Percentiles rank a stretch among this genome's conserved stretches.
Conservation (phyloP, 2,329 filamentous ascomycete species). For the Dichotomopilus funicola region DNA sequence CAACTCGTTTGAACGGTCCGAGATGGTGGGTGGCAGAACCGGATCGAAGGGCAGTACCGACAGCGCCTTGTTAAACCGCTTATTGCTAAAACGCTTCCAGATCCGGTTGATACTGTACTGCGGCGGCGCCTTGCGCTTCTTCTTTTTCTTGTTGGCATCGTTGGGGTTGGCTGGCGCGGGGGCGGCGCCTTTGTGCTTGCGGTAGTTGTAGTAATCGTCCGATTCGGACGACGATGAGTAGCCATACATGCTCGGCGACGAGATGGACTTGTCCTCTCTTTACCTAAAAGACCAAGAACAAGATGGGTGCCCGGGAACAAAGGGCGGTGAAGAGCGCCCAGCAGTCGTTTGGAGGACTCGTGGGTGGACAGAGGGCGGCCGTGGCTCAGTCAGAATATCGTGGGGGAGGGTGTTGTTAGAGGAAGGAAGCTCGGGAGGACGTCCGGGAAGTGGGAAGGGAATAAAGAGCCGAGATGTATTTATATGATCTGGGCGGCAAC, state of each 20-base stretch:
- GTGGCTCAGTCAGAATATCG: background rate
- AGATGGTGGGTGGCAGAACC: constrained; percentile 44
- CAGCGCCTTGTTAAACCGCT: constrained; percentile 59
- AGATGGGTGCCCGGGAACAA: background rate
- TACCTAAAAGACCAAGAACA: background rate
- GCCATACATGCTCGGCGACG: constrained; percentile 24
- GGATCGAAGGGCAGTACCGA: constrained; percentile 60
- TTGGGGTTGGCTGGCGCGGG: constrained; percentile 15
- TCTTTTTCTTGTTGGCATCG: constrained; percentile 46
- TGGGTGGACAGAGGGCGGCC: background rate
- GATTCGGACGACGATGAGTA: constrained; percentile 27
- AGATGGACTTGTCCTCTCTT: background rate
- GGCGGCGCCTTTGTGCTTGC: constrained; percentile 21
- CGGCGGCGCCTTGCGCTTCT: constrained; percentile 52
- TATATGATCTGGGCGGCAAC: constrained; percentile 3
- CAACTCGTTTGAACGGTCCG: constrained; percentile 52
- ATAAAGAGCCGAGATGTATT: background rate
- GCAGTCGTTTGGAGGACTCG: background rate
- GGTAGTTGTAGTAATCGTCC: constrained; percentile 25
- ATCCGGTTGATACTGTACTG: constrained; percentile 62
- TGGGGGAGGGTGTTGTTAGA: background rate
- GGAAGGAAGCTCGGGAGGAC: background rate
- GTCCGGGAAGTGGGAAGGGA: background rate
- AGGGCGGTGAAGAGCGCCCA: constrained; percentile 3
- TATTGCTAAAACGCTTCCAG: constrained; percentile 55